A percentile compares a stretch with the other conserved stretches of the same genome.
These are phyloP conservation scores for Phaseolus coccineus DNA, from an alignment of 331 rosid genomes.

Conservation along the genomic window DNA sequence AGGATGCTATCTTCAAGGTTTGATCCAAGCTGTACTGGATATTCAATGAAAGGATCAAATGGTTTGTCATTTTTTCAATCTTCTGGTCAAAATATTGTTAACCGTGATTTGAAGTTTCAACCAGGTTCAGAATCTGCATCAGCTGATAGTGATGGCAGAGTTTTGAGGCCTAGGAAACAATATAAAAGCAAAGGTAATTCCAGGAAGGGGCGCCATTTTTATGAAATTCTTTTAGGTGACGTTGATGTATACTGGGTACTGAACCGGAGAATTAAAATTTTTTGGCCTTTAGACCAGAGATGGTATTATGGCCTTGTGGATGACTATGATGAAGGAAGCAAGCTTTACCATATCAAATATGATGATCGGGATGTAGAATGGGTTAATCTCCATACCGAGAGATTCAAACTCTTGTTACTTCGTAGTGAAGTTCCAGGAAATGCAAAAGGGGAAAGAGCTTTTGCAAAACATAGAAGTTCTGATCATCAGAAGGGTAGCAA, in stretches of 20 bases:
- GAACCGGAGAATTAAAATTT: constrained; percentile 80
- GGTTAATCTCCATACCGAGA: constrained; percentile 87
- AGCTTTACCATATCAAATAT: constrained; percentile 87
- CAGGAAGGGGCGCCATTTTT: constrained; percentile 92
- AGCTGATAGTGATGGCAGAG: constrained; percentile 73
- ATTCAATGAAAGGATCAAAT: constrained; percentile 60
- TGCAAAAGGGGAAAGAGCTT: constrained; percentile 50
- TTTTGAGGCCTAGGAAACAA: constrained; percentile 84
- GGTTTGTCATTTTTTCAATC: constrained; percentile 63
- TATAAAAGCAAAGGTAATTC: constrained; percentile 63
- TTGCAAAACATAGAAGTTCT: constrained; percentile 46
- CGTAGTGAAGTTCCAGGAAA: constrained; percentile 91
- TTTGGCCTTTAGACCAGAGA: constrained; percentile 96
- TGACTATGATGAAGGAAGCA: constrained; percentile 67
- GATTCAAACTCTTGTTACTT: constrained; percentile 89
- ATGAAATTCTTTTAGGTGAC: constrained; percentile 72
- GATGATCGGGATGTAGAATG: constrained; percentile 98
- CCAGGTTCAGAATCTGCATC: constrained; percentile 77
- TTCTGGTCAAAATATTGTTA: constrained; percentile 59
- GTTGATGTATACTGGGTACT: constrained; percentile 80
- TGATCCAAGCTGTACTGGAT: constrained; percentile 96
- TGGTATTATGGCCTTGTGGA: constrained; percentile 91
- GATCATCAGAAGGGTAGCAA: constrained; percentile 57
- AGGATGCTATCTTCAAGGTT: constrained; percentile 98
- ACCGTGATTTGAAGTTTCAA: constrained; percentile 55